Evolutionary conservation across 306 rosid species (phyloP).

Genomic region (Crataegus laevigata): DNA sequence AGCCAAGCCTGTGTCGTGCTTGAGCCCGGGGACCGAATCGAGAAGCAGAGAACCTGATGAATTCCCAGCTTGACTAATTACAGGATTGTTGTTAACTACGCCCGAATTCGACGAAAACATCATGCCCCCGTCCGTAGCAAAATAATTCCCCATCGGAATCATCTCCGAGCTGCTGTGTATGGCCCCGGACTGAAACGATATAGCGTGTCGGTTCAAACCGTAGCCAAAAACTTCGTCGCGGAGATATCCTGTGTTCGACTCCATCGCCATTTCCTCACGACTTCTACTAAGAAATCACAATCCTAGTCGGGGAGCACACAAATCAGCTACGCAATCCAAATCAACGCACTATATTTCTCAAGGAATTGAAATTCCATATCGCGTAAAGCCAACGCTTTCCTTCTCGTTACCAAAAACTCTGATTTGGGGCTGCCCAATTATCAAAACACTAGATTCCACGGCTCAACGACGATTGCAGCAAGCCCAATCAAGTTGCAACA

Average conservation of each 20-base stretch:
- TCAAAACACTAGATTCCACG: slow-evolving; percentile 7
- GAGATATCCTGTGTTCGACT: slow-evolving; percentile 71
- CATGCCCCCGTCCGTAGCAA: slow-evolving; percentile 48
- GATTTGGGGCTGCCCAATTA: not conserved
- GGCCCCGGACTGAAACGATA: slow-evolving; percentile 78
- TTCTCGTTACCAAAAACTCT: not conserved
- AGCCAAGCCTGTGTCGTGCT: slow-evolving; percentile 84
- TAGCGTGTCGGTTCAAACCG: slow-evolving; percentile 60
- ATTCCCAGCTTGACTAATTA: slow-evolving; percentile 50
- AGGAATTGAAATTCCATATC: slow-evolving; percentile 3
- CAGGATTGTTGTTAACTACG: slow-evolving; percentile 44
- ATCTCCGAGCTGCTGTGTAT: slow-evolving; percentile 67
- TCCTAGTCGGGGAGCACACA: slow-evolving; percentile 15
- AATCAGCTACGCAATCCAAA: slow-evolving; percentile 14
- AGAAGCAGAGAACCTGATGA: slow-evolving; percentile 60
- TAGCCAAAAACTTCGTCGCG: slow-evolving; percentile 45
- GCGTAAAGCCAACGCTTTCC: slow-evolving; percentile 2
- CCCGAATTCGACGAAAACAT: slow-evolving; percentile 57
- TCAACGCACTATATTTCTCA: not conserved
- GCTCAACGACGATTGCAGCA: not conserved
- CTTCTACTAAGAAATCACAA: not conserved
- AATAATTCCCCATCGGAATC: slow-evolving; percentile 73
- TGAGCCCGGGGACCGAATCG: slow-evolving; percentile 82
- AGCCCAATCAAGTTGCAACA: not conserved
- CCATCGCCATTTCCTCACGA: slow-evolving; percentile 55